Conservation (phyloP, 768 basidiomycete species). For the Austroboletus eburneus region DNA sequence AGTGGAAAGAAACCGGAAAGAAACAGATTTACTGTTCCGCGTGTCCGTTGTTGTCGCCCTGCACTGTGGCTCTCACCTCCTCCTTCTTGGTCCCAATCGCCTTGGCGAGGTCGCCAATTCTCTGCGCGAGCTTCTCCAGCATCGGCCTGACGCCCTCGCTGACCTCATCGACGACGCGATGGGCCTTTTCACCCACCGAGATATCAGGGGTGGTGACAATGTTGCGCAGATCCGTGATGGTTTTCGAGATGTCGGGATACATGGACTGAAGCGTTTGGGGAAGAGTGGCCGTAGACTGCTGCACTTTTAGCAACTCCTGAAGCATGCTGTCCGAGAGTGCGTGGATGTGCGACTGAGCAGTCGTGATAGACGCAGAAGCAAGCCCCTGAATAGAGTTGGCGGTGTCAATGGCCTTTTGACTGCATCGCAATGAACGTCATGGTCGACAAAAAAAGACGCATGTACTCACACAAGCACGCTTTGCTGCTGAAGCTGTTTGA, state of each 20-base stretch:
- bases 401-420: constrained; percentile 67
- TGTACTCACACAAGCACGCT: constrained; percentile 50
- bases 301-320: constrained; percentile 60
- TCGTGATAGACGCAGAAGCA: constrained; percentile 51
- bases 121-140: constrained; percentile 47
- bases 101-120: constrained; percentile 30
- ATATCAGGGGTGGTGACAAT: constrained; percentile 53
- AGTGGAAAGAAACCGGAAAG: constrained; percentile 3
- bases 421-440: constrained; percentile 23
- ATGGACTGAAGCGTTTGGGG: constrained; percentile 58
- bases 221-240: constrained; percentile 48
- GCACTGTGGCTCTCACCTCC: constrained; percentile 7
- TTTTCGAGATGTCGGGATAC: constrained; percentile 49
- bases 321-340: constrained; percentile 64
- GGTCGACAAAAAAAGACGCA: not conserved
- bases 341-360: constrained; percentile 55
- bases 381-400: constrained; percentile 59
- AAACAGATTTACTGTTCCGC: constrained; percentile 9
- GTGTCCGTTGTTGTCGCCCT: constrained; percentile 11
- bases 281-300: constrained; percentile 53
- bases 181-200: constrained; percentile 59
- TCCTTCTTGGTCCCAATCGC: constrained; percentile 28
- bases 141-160: constrained; percentile 58
- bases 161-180: constrained; percentile 53
- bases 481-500: constrained; percentile 66